These are phyloP conservation scores for Phaeosphaeriaceae sp. DNA, from an alignment of 2,329 filamentous ascomycete species.

Conservation along the genomic window DNA sequence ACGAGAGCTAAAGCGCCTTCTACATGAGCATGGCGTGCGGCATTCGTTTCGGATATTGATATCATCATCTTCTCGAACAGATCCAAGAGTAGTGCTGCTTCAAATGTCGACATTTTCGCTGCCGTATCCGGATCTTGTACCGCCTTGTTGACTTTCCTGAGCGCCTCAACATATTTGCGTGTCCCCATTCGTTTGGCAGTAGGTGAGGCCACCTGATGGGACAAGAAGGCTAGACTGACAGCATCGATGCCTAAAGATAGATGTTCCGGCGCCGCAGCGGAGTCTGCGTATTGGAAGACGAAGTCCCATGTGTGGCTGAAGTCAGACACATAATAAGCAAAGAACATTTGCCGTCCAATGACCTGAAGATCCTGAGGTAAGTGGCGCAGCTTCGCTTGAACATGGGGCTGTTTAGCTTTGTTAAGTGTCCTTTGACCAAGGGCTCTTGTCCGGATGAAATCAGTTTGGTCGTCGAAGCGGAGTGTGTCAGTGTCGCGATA, in stretches of 20 bases:
- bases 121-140: constrained; percentile 22
- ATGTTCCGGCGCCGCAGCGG: constrained; percentile 22
- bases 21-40: constrained; percentile 26
- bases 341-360: constrained; percentile 31
- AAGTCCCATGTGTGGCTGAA: constrained; percentile 35
- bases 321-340: constrained; percentile 32
- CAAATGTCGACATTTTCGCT: constrained; percentile 21
- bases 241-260: constrained; percentile 35
- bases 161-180: constrained; percentile 33
- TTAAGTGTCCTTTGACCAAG: constrained; percentile 3
- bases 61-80: constrained; percentile 38
- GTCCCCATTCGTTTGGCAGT: constrained; percentile 23
- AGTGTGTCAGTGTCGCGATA: constrained; percentile 33
- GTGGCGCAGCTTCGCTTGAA: constrained; percentile 10
- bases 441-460: constrained; percentile 24
- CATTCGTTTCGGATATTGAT: constrained; percentile 6
- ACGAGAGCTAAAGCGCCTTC: constrained; percentile 34
- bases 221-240: constrained; percentile 36
- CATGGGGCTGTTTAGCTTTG: background rate
- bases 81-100: constrained; percentile 31
- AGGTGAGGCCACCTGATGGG: constrained; percentile 23
- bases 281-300: constrained; percentile 22
- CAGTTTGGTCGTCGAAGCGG: constrained; percentile 32
- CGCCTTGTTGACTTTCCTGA: constrained; percentile 24
- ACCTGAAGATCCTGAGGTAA: constrained; percentile 25